A percentile compares a stretch with the other conserved stretches of the same genome.
Conservation (phyloP, 768 basidiomycete species). For the Lepiota venenata region DNA sequence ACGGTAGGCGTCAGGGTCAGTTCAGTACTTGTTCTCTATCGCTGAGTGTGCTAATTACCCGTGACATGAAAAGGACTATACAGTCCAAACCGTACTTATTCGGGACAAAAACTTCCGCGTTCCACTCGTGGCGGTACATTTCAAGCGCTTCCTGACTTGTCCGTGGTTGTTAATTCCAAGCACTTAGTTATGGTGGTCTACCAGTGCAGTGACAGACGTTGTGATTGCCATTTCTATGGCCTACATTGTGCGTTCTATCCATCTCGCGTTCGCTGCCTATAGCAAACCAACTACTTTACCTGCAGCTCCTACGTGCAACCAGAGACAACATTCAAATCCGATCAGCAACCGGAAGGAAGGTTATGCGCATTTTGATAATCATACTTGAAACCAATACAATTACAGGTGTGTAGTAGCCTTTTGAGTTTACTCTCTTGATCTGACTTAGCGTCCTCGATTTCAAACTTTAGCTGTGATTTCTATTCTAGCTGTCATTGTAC, state of each 20-base stretch:
- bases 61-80: no score
- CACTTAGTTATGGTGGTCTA: not conserved
- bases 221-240: not conserved
- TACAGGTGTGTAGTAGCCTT: not conserved
- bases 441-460: not conserved
- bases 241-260: not conserved
- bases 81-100: no score
- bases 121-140: no score
- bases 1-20: not conserved
- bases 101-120: no score
- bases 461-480: not conserved
- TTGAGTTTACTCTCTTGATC: not conserved
- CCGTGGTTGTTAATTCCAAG: no score
- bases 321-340: not conserved
- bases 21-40: no score
- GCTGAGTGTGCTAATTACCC: no score
- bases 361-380: no score
- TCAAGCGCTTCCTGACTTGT: no score
- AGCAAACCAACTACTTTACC: no score
- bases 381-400: not conserved
- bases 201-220: not conserved
- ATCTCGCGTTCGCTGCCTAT: not conserved
- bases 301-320: not conserved
- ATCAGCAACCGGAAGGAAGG: not conserved
- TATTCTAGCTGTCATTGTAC: not conserved